Evolutionary conservation across 2,329 filamentous ascomycete species (phyloP), one percentile per base, ranked within the genome.

Genomic region (Alternaria burnsii): DNA sequence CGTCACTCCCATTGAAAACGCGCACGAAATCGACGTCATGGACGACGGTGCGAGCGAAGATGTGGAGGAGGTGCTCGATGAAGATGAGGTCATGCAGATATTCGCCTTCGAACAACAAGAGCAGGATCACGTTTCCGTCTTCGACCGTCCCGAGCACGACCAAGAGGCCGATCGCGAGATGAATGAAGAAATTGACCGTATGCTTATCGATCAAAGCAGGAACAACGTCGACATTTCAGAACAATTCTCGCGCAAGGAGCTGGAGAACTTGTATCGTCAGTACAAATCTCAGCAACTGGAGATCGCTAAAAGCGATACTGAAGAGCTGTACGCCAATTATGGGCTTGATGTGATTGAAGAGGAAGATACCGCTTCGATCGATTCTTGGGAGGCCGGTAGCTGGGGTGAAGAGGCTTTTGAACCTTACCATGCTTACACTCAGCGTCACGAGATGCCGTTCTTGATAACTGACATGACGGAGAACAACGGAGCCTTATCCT

Each of bases 251-350:
- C 46, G 28, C 18, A 42, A 51, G 10, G 52, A 59, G 8, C 9
- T 56, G 4, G 53, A 56, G 22, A 18, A 22, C 5, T 42, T 57
- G 26, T 47, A 47, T 26, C 16, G 14, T 9, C 24, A 44, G 24
- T 60, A 42, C 28, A 57, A 57, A 34, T 47, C 40, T 10, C 47
- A 50, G 9, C 34, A 50, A n/a, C 51, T 52, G 36, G 47, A 57
- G 11, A 18, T 22, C 9, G 22, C 28, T 11, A 3, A 32, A 6
- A n/a, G 28, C 12, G 40, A 52, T 26, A 20, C 28, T 12, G 47
- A 41, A 8, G 46, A 36, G 41, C 34, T 48, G 5, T 44, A 54
- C 12, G 34, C n/a, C 1, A 52, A 43, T 7, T 18, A 22, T 12
- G 26, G 22, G 16, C 48, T 40, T 8, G 14, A 24, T 3, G 14